Evolutionary conservation across 345 rosid species (phyloP), one percentile per base, ranked within the genome.

Genomic region (Kandelia obovata): DNA sequence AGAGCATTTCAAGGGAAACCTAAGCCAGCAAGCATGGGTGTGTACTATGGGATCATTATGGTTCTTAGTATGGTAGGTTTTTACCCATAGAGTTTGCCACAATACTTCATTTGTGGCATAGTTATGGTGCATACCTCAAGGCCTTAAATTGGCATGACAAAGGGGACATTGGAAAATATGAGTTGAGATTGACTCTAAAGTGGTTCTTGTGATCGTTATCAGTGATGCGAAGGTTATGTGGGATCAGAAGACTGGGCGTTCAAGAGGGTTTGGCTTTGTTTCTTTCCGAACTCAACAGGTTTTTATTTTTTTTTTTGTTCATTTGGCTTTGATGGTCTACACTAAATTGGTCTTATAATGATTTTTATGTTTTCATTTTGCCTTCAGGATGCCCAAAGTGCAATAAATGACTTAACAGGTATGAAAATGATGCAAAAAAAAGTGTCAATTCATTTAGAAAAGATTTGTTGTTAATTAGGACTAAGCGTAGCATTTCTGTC

Each of bases 241-340:
- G 99, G 99, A 95, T 79, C 98, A 95, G 75, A 95, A 92, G 84
- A 95, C 99, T 61, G 98, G 98, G 46, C 97, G 98, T 58, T 95
- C 99, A 49, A 92, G 98, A 79, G 99, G 99, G 32, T 92, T 92
- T 76, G 97, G 99, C 27, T 95, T 95, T 75, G 99, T 95, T 79
- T 95, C 99, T 74, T 95, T 95, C 82, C 84, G 97, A 71, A 89
- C 70, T 74, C 99, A 95, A 68, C 97, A 90, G 93, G 99, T 90
- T 34, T 5, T 53, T 10, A 32, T 64, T 52, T 53, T 11, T 49
- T 32, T 2, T 53, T 66, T 65, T 6, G 17, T 69, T 62, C 47
- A 77, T 61, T 23, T 19, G 10, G 62, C 63, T 6, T 6, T 57
- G 49, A 43, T 43, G 49, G 49, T 15, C 49, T 43, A 19, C 49